Percentiles rank a stretch among this genome's conserved stretches.
Conservation (phyloP, 805 yeast species). For the Wickerhamiella parazyma region DNA sequence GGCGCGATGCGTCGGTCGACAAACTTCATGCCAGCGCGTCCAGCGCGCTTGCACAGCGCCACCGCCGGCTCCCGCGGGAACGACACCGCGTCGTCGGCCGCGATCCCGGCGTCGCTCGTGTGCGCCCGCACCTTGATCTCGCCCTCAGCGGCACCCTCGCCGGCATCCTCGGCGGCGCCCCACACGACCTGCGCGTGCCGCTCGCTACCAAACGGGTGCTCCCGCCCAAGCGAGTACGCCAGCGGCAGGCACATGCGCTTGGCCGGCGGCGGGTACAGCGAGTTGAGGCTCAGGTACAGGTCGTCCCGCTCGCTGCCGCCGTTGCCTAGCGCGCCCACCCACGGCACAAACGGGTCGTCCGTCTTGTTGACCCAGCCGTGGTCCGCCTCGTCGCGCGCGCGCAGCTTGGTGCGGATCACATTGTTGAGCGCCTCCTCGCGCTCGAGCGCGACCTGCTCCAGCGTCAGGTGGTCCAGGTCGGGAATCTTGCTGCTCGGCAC, state of each 20-base stretch:
- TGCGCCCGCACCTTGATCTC: not conserved
- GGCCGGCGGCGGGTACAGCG: conserved; percentile 33
- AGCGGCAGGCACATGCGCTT: conserved; percentile 19
- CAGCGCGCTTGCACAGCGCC: conserved; percentile 56
- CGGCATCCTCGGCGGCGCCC: conserved; percentile 9
- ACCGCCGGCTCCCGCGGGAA: conserved; percentile 21
- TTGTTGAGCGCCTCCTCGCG: conserved; percentile 65
- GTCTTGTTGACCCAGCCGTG: conserved; percentile 71
- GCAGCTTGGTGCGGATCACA: conserved; percentile 76
- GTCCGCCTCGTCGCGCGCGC: conserved; percentile 52
- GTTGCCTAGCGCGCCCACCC: conserved; percentile 15
- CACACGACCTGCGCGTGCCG: conserved; percentile 17
- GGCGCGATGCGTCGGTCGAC: conserved; percentile 54
- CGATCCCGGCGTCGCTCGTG: conserved; percentile 8
- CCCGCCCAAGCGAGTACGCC: conserved; percentile 20
- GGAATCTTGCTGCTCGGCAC: conserved; percentile 91
- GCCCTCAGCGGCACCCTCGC: too few species aligned
- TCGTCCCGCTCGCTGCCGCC: conserved; percentile 3
- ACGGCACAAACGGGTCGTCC: conserved; percentile 76
- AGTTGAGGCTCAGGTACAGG: conserved; percentile 67
- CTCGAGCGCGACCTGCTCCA: conserved; percentile 56
- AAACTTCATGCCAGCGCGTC: conserved; percentile 55
- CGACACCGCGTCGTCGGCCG: conserved; percentile 11
- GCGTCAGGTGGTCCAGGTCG: conserved; percentile 77
- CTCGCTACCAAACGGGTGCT: conserved; percentile 20